These are phyloP conservation scores for Candida xiaguanensis DNA, from an alignment of 805 yeast genomes.

Conservation along the genomic window DNA sequence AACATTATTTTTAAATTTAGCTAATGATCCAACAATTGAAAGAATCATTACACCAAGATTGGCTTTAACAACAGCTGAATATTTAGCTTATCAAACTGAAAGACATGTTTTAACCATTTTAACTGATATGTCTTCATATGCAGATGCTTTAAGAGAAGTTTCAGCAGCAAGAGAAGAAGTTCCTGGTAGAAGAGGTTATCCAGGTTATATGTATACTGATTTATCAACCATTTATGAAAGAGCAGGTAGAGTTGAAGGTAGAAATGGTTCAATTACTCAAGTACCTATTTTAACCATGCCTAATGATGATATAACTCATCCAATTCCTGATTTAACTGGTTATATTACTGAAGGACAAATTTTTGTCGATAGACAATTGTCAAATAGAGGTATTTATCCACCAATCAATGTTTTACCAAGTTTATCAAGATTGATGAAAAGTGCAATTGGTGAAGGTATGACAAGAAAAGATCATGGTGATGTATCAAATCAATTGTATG, in stretches of 20 bases:
- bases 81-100: constrained; percentile 97
- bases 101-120: constrained; percentile 97
- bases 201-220: constrained; percentile 99
- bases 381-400: constrained; percentile 96
- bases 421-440: constrained; percentile 95
- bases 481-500: constrained; percentile 97
- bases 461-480: constrained; percentile 99
- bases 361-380: constrained; percentile 91
- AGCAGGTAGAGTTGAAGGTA: constrained; percentile 99
- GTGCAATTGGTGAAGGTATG: constrained; percentile 99
- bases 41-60: constrained; percentile 98
- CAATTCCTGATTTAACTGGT: constrained; percentile 99
- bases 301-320: constrained; percentile 99
- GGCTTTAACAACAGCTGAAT: constrained; percentile 98
- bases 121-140: constrained; percentile 99
- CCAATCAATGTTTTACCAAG: constrained; percentile 98
- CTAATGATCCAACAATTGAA: constrained; percentile 99
- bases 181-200: constrained; percentile 99
- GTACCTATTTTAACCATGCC: constrained; percentile 99
- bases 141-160: constrained; percentile 99
- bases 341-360: constrained; percentile 99
- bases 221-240: constrained; percentile 98
- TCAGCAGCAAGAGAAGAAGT: constrained; percentile 99
- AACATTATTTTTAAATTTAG: constrained; percentile 91
- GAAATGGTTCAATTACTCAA: constrained; percentile 99